Evolutionary conservation across 345 rosid genomes (phyloP).

Genomic region (Triadica sebifera): DNA sequence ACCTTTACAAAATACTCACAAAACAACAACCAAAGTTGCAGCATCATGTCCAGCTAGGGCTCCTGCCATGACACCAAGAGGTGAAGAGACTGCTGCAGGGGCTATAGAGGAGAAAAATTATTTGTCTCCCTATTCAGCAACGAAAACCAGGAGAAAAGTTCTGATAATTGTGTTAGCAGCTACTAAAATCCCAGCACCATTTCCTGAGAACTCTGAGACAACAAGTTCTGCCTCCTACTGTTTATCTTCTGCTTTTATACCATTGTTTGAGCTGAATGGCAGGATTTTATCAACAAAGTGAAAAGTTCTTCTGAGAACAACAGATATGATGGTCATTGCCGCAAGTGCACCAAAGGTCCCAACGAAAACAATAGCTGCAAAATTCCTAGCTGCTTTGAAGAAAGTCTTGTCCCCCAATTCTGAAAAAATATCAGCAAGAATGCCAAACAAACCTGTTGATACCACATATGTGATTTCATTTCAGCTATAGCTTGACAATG

Average conservation of each 20-base stretch:
- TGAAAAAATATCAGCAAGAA: too few relatives aligned
- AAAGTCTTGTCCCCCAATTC: too few relatives aligned
- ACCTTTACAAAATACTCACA: too few relatives aligned
- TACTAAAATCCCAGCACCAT: slow-evolving; percentile 76
- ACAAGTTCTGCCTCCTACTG: slow-evolving; percentile 99
- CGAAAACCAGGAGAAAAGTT: slow-evolving; percentile 79
- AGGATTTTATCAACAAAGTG: slow-evolving; percentile 92
- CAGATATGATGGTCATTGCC: slow-evolving; percentile 88
- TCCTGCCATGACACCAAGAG: too few relatives aligned
- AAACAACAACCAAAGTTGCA: too few relatives aligned
- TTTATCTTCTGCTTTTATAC: slow-evolving; percentile 73
- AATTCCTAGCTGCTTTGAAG: slow-evolving; percentile 97
- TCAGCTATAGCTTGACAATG: slow-evolving; percentile 98
- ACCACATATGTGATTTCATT: slow-evolving; percentile 94
- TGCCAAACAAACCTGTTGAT: too few relatives aligned
- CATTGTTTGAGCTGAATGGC: slow-evolving; percentile 72
- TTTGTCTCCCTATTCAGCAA: slow-evolving; percentile 98
- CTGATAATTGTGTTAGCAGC: slow-evolving; percentile 78
- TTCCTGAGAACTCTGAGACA: slow-evolving; percentile 82
- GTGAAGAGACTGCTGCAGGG: too few relatives aligned
- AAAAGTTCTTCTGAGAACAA: slow-evolving; percentile 83
- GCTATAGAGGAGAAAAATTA: slow-evolving; percentile 94
- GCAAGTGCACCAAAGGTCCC: slow-evolving; percentile 99
- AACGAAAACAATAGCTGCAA: slow-evolving; percentile 62
- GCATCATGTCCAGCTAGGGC: too few relatives aligned